Percentiles rank a stretch among this genome's conserved stretches.
Evolutionary conservation across 2,329 filamentous ascomycete species (phyloP).

Genomic region (Penicillium sp.): DNA sequence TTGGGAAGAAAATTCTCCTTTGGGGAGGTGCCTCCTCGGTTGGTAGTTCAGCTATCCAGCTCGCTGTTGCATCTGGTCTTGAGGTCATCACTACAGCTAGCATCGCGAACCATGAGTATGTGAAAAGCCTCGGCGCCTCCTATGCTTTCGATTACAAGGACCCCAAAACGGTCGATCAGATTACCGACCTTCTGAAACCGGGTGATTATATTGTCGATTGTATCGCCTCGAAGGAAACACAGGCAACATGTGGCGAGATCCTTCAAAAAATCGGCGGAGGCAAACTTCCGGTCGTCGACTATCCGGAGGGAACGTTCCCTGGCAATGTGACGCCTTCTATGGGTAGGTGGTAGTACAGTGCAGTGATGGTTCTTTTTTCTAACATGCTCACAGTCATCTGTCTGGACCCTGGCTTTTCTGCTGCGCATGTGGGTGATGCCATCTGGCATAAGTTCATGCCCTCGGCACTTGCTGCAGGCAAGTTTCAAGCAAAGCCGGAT

Average conservation of each 20-base stretch:
- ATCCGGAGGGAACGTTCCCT: not conserved
- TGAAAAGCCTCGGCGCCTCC: constrained; percentile 38
- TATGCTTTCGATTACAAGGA: constrained; percentile 41
- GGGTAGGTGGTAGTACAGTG: constrained; percentile 1
- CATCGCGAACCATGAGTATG: constrained; percentile 36
- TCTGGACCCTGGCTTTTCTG: constrained; percentile 1
- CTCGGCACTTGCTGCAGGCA: constrained; percentile 37
- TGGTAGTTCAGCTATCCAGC: constrained; percentile 46
- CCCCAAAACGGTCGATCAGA: constrained; percentile 24
- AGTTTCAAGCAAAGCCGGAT: constrained; percentile 34
- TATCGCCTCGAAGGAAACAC: constrained; percentile 9
- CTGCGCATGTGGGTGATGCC: constrained; percentile 13
- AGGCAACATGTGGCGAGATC: constrained; percentile 11
- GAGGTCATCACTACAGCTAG: constrained; percentile 42
- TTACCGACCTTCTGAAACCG: constrained; percentile 23
- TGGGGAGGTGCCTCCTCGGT: constrained; percentile 49
- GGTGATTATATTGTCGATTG: constrained; percentile 14
- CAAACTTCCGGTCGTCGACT: constrained; percentile 4
- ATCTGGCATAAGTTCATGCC: constrained; percentile 31
- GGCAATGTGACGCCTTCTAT: constrained; percentile 8
- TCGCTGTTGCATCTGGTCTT: constrained; percentile 42
- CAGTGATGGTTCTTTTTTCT: not conserved
- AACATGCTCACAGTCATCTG: constrained; percentile 5
- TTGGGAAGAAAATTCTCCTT: constrained; percentile 35
- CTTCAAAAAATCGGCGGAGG: constrained; percentile 16